phyloP scores from a whole-genome alignment of 176 grass and related monocot species.

The Hordeum marinum region DNA sequence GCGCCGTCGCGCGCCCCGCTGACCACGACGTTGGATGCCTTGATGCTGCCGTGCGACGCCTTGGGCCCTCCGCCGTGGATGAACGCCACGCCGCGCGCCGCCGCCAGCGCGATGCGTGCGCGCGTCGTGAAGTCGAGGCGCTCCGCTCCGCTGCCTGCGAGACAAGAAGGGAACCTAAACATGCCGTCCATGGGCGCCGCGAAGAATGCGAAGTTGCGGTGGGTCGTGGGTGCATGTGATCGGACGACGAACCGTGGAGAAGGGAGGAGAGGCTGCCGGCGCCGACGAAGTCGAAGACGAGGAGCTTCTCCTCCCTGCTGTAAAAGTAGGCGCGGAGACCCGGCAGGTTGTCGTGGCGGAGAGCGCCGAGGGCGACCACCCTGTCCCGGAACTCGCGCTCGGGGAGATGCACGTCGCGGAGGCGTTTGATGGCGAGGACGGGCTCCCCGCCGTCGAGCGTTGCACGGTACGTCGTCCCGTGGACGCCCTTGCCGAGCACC shows the following conservation, averaged over 20 bases:
- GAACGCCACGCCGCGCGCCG: slow-evolving; percentile 65
- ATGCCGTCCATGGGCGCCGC: not conserved
- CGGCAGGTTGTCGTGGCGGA: slow-evolving; percentile 52
- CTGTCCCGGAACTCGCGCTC: slow-evolving; percentile 61
- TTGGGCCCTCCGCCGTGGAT: slow-evolving; percentile 46
- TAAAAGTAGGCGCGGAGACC: slow-evolving; percentile 62
- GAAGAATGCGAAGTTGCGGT: not conserved
- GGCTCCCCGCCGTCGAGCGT: slow-evolving; percentile 61
- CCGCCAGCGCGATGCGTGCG: slow-evolving; percentile 53
- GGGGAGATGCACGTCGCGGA: slow-evolving; percentile 48
- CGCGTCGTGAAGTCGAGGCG: slow-evolving; percentile 49
- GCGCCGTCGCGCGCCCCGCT: slow-evolving; percentile 12
- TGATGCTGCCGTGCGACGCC: slow-evolving; percentile 66
- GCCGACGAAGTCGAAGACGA: slow-evolving; percentile 72
- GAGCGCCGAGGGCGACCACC: slow-evolving; percentile 32
- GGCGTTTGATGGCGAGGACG: slow-evolving; percentile 58
- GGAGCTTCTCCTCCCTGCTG: slow-evolving; percentile 80
- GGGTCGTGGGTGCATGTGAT: no score
- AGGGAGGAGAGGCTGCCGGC: slow-evolving; percentile 65
- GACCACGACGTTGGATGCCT: slow-evolving; percentile 67
- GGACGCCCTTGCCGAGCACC: slow-evolving; percentile 60
- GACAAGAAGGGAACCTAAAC: not conserved
- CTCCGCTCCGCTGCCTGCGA: slow-evolving; percentile 32
- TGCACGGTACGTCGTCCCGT: slow-evolving; percentile 78
- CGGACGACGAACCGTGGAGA: slow-evolving; percentile 48